Evolutionary conservation across 345 rosid genomes (phyloP).

Genomic region (Erysimum cheiranthoides): DNA sequence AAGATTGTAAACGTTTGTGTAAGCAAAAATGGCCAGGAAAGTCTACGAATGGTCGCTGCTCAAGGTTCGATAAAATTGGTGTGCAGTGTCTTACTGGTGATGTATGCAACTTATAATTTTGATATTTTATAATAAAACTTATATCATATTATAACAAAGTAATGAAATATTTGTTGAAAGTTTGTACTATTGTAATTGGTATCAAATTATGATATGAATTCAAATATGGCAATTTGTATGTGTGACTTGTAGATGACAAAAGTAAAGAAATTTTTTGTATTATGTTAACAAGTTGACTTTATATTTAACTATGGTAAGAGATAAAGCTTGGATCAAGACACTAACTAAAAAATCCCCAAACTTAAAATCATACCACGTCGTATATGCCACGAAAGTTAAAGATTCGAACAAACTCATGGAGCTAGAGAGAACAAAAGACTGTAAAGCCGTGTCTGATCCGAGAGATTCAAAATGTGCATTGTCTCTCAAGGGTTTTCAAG

Average conservation of each 20-base stretch:
- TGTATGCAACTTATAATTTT: too few species aligned
- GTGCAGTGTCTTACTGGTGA: neutral
- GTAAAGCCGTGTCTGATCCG: neutral
- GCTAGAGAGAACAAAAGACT: neutral
- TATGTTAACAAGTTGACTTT: too few species aligned
- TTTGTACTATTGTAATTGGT: too few species aligned
- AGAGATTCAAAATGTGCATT: neutral
- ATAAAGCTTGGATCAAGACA: conserved; percentile 68
- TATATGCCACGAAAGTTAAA: neutral
- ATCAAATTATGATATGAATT: too few species aligned
- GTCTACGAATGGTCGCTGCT: too few species aligned
- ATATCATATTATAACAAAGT: too few species aligned
- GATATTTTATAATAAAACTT: too few species aligned
- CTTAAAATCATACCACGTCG: conserved; percentile 68
- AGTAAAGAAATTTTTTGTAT: too few species aligned
- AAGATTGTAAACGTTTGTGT: neutral
- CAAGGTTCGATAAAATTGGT: too few species aligned
- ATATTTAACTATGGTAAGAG: conserved; percentile 25
- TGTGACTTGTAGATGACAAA: too few species aligned
- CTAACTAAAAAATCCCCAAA: conserved; percentile 58
- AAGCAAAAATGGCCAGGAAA: neutral
- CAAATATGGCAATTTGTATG: too few species aligned
- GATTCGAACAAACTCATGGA: neutral
- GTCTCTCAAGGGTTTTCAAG: neutral
- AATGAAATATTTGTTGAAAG: too few species aligned